phyloP scores from a whole-genome alignment of 2,329 filamentous ascomycete species.

The Elsinoe fawcettii region DNA sequence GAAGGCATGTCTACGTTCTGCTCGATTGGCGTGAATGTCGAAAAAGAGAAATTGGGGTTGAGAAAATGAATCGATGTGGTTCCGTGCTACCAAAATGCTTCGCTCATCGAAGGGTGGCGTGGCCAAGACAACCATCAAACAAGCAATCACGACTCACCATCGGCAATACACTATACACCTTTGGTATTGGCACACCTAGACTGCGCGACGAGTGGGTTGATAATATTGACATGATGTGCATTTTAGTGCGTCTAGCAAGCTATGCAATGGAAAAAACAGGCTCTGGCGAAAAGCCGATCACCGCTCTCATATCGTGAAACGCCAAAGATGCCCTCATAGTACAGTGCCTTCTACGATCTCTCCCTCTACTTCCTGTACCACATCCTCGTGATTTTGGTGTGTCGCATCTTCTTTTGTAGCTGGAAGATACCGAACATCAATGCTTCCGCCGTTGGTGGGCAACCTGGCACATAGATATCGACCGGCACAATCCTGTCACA shows the following conservation, averaged over 20 bases:
- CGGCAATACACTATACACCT: no score
- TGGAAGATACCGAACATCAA: conserved; percentile 60
- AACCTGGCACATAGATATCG: conserved; percentile 72
- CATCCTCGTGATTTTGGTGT: conserved; percentile 46
- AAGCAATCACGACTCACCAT: neutral
- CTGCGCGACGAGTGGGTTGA: neutral
- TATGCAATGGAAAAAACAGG: neutral
- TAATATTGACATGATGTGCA: neutral
- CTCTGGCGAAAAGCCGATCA: neutral
- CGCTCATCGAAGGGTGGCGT: neutral
- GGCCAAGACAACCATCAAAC: neutral
- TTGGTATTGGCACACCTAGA: no score
- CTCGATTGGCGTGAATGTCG: neutral
- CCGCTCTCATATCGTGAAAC: conserved; percentile 1
- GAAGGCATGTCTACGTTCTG: no score
- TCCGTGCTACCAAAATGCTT: neutral
- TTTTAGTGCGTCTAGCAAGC: neutral
- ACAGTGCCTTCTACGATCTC: neutral
- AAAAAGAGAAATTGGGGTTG: neutral
- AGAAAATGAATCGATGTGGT: neutral
- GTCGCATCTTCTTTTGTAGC: conserved; percentile 67
- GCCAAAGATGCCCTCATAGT: conserved; percentile 4
- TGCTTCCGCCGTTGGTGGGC: conserved; percentile 48
- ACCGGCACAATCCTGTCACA: conserved; percentile 72
- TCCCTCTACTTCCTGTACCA: conserved; percentile 44